phyloP scores from a whole-genome alignment of 176 grass and related monocot genomes.

The Musa beccarii region DNA sequence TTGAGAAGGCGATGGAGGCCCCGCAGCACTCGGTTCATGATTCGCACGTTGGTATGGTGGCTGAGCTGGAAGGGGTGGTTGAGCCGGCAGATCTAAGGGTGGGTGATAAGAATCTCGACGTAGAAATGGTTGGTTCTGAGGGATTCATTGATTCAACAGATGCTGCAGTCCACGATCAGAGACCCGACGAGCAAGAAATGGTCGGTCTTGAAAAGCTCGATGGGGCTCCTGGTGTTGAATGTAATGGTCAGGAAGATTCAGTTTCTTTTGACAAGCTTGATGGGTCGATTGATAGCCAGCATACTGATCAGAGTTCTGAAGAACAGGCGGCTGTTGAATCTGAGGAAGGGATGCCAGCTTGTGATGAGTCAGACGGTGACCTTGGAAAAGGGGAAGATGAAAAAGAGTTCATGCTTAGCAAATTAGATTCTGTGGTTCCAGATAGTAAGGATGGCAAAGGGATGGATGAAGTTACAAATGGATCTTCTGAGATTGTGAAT shows the following conservation, averaged over 20 bases:
- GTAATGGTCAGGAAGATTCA: neutral
- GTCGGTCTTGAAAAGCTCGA: neutral
- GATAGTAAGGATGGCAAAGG: neutral
- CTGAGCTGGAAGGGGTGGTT: neutral
- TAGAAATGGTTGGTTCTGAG: neutral
- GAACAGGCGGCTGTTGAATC: neutral
- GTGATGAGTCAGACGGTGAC: neutral
- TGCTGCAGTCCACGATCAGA: neutral
- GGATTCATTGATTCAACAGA: neutral
- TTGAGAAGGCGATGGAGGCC: constrained; percentile 16
- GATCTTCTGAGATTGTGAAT: neutral
- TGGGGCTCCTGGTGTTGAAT: neutral
- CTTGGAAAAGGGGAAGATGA: neutral
- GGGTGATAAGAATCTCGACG: neutral
- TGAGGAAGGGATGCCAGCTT: neutral
- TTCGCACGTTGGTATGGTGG: neutral
- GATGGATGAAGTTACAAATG: neutral
- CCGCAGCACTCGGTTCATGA: neutral
- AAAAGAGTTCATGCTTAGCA: neutral
- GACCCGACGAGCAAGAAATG: neutral
- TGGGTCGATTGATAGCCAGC: neutral
- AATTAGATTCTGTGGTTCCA: neutral
- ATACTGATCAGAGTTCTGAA: neutral
- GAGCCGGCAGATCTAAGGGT: neutral
- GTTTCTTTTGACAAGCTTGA: neutral